Conservation (phyloP, 371 early-diverging fungal species). For the Mortierella sp. region DNA sequence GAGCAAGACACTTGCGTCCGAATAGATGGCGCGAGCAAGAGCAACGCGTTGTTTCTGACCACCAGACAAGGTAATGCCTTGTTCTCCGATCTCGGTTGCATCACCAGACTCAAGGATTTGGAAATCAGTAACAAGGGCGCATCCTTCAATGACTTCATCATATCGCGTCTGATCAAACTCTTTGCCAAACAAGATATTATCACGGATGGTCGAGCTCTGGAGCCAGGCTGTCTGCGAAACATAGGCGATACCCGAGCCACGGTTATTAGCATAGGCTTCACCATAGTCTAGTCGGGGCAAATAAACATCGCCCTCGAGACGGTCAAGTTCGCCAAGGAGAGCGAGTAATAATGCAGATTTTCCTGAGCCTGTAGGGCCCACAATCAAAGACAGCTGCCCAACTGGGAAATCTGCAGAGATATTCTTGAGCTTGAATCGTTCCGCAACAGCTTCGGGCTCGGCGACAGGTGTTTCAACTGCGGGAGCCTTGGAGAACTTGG, state of each 20-base stretch:
- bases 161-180: constrained; percentile 74
- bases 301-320: constrained; percentile 60
- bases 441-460: constrained; percentile 28
- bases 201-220: constrained; percentile 82
- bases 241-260: constrained; percentile 73
- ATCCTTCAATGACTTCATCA: constrained; percentile 69
- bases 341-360: constrained; percentile 81
- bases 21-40: constrained; percentile 87
- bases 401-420: constrained; percentile 71
- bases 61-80: constrained; percentile 80
- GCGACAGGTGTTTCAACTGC: constrained; percentile 11
- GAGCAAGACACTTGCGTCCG: constrained; percentile 73
- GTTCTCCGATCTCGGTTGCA: constrained; percentile 92
- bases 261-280: constrained; percentile 26
- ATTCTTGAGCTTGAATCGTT: constrained; percentile 61
- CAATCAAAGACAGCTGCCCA: constrained; percentile 77
- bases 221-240: constrained; percentile 91
- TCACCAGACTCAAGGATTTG: constrained; percentile 86
- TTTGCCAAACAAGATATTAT: constrained; percentile 88
- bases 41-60: constrained; percentile 86
- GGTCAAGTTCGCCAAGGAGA: constrained; percentile 68
- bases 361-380: constrained; percentile 86
- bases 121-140: constrained; percentile 80
- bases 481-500: constrained; percentile 21
- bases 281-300: constrained; percentile 61